phyloP scores from a whole-genome alignment of 73 alveolate genomes.

The Diophrys appendiculata region DNA sequence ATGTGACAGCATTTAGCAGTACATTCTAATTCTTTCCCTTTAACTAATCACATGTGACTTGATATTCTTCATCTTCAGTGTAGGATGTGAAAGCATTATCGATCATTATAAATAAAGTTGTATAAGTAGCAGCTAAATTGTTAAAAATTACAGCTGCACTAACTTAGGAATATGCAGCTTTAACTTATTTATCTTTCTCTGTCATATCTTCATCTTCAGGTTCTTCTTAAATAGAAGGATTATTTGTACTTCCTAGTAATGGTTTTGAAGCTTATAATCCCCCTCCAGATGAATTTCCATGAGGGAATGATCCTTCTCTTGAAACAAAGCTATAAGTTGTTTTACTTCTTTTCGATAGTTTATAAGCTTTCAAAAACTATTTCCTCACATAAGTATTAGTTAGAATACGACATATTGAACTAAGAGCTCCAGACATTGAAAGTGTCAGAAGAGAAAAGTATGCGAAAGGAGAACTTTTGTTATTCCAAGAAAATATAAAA shows the following conservation, averaged over 20 bases:
- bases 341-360: neutral
- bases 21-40: neutral
- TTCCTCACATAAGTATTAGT: neutral
- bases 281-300: neutral
- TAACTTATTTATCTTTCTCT: neutral
- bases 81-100: neutral
- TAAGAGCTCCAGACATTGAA: neutral
- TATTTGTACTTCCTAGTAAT: neutral
- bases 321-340: neutral
- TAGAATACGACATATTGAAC: neutral
- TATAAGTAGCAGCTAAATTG: constrained; percentile 9
- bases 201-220: neutral
- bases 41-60: neutral
- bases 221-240: neutral
- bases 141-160: neutral
- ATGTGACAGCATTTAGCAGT: neutral
- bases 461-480: too few species aligned
- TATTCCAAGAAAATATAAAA: too few species aligned
- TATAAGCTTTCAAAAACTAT: neutral
- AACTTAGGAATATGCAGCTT: neutral
- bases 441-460: too few species aligned
- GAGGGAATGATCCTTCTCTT: neutral
- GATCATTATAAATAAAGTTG: neutral
- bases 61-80: neutral
- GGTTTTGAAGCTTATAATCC: neutral